Conservation (phyloP, 164 flowering plant species). For the Paratinospora sagittata region DNA sequence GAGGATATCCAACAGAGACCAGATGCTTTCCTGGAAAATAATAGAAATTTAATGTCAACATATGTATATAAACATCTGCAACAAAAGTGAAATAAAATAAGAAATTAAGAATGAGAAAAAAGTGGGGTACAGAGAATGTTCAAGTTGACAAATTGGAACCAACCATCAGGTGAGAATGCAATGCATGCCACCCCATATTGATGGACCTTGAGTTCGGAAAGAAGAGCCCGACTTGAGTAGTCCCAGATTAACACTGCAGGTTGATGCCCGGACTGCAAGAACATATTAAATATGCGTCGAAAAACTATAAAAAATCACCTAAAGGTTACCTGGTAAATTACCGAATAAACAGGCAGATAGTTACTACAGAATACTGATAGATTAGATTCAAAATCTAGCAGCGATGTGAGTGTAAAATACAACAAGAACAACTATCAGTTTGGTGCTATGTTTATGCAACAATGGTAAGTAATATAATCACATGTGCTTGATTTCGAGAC, state of each 20-base stretch:
- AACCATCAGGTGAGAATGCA: conserved; percentile 71
- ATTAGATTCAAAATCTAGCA: too few species aligned
- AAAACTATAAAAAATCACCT: too few species aligned
- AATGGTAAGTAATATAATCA: too few species aligned
- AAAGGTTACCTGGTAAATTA: too few species aligned
- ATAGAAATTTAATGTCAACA: too few species aligned
- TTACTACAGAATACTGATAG: too few species aligned
- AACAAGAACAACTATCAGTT: too few species aligned
- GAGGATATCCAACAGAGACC: conserved; percentile 57
- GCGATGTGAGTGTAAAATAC: too few species aligned
- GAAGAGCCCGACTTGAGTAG: conserved; percentile 23
- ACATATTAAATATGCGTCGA: conserved; percentile 12
- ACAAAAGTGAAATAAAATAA: not conserved
- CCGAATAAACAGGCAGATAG: too few species aligned
- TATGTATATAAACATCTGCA: not conserved
- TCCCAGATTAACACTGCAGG: conserved; percentile 73
- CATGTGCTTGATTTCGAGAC: too few species aligned
- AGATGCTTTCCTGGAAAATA: conserved; percentile 51
- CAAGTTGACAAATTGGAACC: conserved; percentile 21
- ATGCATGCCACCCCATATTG: conserved; percentile 58
- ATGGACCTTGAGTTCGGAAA: conserved; percentile 62
- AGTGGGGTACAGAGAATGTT: not conserved
- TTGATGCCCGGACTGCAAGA: conserved; percentile 59
- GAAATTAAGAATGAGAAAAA: not conserved
- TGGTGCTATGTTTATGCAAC: too few species aligned